Evolutionary conservation across 768 basidiomycete species (phyloP), one percentile per base, ranked within the genome.

Genomic region (Lentinula boryana): DNA sequence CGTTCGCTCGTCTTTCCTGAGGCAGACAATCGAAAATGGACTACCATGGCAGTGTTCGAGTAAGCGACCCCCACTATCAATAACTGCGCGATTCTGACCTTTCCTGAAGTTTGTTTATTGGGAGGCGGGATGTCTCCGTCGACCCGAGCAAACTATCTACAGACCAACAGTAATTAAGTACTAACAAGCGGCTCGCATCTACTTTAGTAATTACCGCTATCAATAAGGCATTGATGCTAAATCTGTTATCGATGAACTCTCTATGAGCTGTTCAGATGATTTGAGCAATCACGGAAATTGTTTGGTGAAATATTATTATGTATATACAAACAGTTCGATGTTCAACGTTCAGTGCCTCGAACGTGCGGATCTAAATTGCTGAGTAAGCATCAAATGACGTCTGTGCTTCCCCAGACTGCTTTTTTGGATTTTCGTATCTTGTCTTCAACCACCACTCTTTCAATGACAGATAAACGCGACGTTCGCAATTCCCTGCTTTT

Each of bases 21-120:
- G 74, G 88, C 94, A 0, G 95, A 98, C 76, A 99, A 99, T 77
- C 84, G 96, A 61, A 95, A 95, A 71, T 96, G 94, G 95, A 95
- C 95, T 0, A 96, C 88, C 67, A 93, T 95, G 87, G 92, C 94
- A 13, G 72, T 84, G 10, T 96, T 97, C 67, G 92, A 94, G 91
- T 93, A 67, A 60, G 89, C 84, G 31, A 56, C 62, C 27, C 48
- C 40, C 64, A 48, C 61, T 57, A 62, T 58, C 43, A 1, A 16
- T 27, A 36, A 36, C 21, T 31, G 16, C 8, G 12, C 35, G 27
- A 35, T 21, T 27, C 27, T 3, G 7, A 31, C 51, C 41, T 36
- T 31, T 16, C 49, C 10, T 38, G 63, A 27, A 68, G 69, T 56
- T 60, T 71, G 46, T 60, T 82, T 44, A 77, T 82, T 64, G 82